Base-by-base conservation (phyloP, 164 flowering plant species). In the Sextonia rubra region DNA sequence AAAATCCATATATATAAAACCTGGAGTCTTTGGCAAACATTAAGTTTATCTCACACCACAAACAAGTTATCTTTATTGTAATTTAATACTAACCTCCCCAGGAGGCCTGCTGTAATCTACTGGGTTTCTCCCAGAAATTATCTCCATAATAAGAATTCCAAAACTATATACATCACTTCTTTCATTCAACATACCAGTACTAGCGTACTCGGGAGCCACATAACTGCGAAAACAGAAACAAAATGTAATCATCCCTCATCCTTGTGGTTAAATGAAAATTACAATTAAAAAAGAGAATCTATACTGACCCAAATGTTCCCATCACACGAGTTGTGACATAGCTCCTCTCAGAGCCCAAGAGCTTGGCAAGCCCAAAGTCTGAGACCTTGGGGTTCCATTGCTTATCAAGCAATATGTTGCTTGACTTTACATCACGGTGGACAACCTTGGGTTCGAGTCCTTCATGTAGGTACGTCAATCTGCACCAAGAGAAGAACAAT, bases 191-290 rank as follows among this genome's bases (percentile, higher is more conserved):
- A 26, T 14, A 20, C 97, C 97, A 47, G 97, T 92, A 75, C 92
- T 86, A 4, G 97, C 97, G 78, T 92, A 92, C 73, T 92, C 97
- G 20, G 97, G 97, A 71, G 97, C 94, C 25, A 92, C 97, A 85
- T 92, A 92, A 12, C 97, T 91, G 76, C 23, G 80, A 47, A 20
- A 70, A 71, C 17, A 75, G 26, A 76, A 70, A 23, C 72, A 60
- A 12, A 73, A 62, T 72, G 15, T 23, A 5, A 18, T 20, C 47
- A 29, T 23, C 14, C 24, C 27, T 20, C 1, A 24, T 11, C 15
- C 1, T 52, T 15, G n/a, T 52, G 14, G 58, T 70, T 3, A 37
- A 66, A 66, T 48, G 15, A 1, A 64, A 68, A 15, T 22, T 6
- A 25, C 12, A 64, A 17, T 18, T 18, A 23, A 64, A 25, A 9